A percentile compares a stretch with the other conserved stretches of the same genome.
Evolutionary conservation across 2,329 filamentous ascomycete species (phyloP).

Genomic region (Alternaria dauci): DNA sequence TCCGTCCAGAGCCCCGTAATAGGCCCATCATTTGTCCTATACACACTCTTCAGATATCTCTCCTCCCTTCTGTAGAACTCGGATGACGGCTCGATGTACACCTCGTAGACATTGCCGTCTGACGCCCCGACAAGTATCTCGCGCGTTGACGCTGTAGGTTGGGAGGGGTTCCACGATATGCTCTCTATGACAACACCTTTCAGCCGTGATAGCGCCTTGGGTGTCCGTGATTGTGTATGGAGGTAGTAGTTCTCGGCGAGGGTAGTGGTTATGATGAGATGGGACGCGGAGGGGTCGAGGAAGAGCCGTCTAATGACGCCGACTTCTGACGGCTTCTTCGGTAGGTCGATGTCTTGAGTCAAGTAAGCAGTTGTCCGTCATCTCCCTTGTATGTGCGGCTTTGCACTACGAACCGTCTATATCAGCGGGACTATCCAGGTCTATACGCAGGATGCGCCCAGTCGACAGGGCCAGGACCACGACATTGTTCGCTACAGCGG

Average conservation of each 20-base stretch:
- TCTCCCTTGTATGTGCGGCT: not conserved
- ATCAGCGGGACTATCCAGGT: slow-evolving; percentile 90
- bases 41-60: slow-evolving; percentile 84
- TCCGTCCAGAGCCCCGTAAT: slow-evolving; percentile 90
- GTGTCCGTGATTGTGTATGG: slow-evolving; percentile 90
- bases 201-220: slow-evolving; percentile 80
- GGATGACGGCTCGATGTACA: slow-evolving; percentile 90
- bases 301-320: slow-evolving; percentile 96
- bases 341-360: slow-evolving; percentile 86
- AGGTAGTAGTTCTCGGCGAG: slow-evolving; percentile 97
- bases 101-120: slow-evolving; percentile 96
- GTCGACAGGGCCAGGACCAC: slow-evolving; percentile 91
- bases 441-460: slow-evolving; percentile 90
- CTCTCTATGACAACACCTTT: slow-evolving; percentile 89
- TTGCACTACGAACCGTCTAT: slow-evolving; percentile 69
- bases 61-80: slow-evolving; percentile 97
- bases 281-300: slow-evolving; percentile 94
- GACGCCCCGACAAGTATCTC: slow-evolving; percentile 91
- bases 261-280: slow-evolving; percentile 89
- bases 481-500: slow-evolving; percentile 97
- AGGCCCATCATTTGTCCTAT: slow-evolving; percentile 81
- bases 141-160: slow-evolving; percentile 90
- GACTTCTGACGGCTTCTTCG: slow-evolving; percentile 88
- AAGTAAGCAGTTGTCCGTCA: slow-evolving; percentile 19
- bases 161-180: slow-evolving; percentile 91